These are phyloP conservation scores for Coniochaeta sp. DNA, from an alignment of 2,329 filamentous ascomycete species.

Conservation along the genomic window DNA sequence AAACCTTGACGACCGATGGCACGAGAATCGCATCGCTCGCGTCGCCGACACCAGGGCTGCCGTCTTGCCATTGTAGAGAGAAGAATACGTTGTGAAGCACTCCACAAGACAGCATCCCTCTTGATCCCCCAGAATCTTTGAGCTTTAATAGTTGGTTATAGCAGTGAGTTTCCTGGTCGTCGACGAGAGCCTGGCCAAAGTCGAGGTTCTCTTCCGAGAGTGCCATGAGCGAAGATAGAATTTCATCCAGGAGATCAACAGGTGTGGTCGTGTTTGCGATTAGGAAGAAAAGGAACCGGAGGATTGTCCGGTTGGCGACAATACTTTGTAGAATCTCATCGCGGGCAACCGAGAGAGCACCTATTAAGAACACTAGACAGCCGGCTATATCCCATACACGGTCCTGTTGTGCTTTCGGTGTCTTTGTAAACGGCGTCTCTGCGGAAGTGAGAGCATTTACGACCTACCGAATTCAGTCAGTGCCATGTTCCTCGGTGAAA, in stretches of 20 bases:
- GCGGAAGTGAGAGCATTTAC: conserved; percentile 31
- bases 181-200: conserved; percentile 44
- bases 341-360: conserved; percentile 48
- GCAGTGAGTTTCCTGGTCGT: conserved; percentile 35
- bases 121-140: conserved; percentile 36
- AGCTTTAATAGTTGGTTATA: conserved; percentile 42
- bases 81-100: conserved; percentile 56
- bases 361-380: conserved; percentile 44
- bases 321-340: conserved; percentile 53
- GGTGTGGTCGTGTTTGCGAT: conserved; percentile 31
- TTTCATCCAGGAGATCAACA: conserved; percentile 35
- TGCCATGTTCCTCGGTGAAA: neutral
- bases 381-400: conserved; percentile 46
- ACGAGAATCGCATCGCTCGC: conserved; percentile 44
- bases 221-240: conserved; percentile 46
- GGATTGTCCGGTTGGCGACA: conserved; percentile 37
- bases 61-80: conserved; percentile 43
- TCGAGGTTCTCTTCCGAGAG: conserved; percentile 52
- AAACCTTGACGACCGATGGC: conserved; percentile 30
- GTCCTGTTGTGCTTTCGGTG: conserved; percentile 44
- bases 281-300: conserved; percentile 47
- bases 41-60: conserved; percentile 37
- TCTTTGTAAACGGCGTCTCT: conserved; percentile 34
- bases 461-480: conserved; percentile 22
- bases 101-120: conserved; percentile 49